Base-by-base conservation (phyloP, 2,329 filamentous ascomycete genomes). In the Fusarium luffae region DNA sequence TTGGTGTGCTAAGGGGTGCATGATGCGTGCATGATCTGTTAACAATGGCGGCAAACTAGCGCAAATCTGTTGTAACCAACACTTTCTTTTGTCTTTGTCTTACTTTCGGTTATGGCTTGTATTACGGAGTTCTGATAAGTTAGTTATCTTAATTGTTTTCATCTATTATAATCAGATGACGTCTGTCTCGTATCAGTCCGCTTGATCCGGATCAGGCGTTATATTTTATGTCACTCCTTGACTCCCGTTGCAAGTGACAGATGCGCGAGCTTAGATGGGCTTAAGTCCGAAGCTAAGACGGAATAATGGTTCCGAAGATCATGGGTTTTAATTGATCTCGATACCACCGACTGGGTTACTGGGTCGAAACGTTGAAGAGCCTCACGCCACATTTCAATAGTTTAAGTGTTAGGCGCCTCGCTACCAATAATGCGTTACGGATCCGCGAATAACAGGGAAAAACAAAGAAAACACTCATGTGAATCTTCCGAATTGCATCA, bases 1-100 rank as follows among this genome's bases (percentile, higher is more conserved):
- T 32, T 68, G 25, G 61, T 67, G 7, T 62, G 19, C 12, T 71
- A 13, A 62, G 7, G 25, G 27, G 28, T 19, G 34, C 37, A 25
- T 30, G 9, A 55, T 19, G 55, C n/a, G 23, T 23, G n/a, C 32
- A 60, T 44, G 52, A 54, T 37, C 9, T 19, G 11, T 14, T 18
- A 14, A 28, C 25, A 13, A 51, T n/a, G n/a, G 12, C 21, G 32
- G 14, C 25, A 27, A 54, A 37, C 27, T 30, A 25, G 28, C 23
- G 37, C 12, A 8, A 18, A 27, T 43, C 16, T 19, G 27, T 23
- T 54, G 32, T 27, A 9, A 19, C 21, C 7, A 21, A 30, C 28
- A 21, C 9, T 57, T 54, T 28, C 14, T 37, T 58, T 54, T 58
- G 37, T 58, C 16, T 46, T 46, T 14, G 1, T n/a, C 11, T 27